Base-by-base conservation (phyloP, 2,329 filamentous ascomycete genomes). In the Fusarium anthophilum region DNA sequence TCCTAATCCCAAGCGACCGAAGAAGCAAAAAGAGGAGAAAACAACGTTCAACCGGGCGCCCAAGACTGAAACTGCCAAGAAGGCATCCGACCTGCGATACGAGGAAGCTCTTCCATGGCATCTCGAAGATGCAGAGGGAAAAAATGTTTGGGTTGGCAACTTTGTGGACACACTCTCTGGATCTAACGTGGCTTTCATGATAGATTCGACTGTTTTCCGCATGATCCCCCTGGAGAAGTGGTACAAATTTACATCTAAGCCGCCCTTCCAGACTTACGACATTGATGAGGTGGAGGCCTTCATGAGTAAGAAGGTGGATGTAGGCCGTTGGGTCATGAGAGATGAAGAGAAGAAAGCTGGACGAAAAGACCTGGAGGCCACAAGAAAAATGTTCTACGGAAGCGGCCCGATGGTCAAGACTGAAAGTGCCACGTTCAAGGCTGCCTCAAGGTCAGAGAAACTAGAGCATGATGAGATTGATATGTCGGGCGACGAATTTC, bases 51-150 rank as follows among this genome's bases (percentile, higher is more conserved):
- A 94, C 79, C 91, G 94, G 75, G 90, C 93, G n/a, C 93, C 97
- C 65, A 88, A 89, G 62, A 88, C 89, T 11, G 95, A 95, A 79
- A 95, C 96, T 79, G 96, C 84, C 85, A 96, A 89, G 87, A 97
- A 88, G 85, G 88, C 91, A 66, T 87, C 87, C 0, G 89, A 90
- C 64, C 91, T 90, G 83, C 92, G 95, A 72, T 99, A 98, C 76
- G 96, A 98, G 81, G 96, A 99, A 82, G 94, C 96, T 8, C 86
- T 98, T 56, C 96, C 96, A 11, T 99, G 96, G 96, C 95, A 98
- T 81, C 83, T 99, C 41, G 96, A 99, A 81, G 96, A 99, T 81
- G 97, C 95, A 45, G 96, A 99, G 79, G 94, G 95, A 73, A 98
- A 96, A 82, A 96, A 98, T 77, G 93, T 94, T 6, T 98, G 95